Evolutionary conservation across 768 basidiomycete species (phyloP).

Genomic region (Podaxis pistillaris): DNA sequence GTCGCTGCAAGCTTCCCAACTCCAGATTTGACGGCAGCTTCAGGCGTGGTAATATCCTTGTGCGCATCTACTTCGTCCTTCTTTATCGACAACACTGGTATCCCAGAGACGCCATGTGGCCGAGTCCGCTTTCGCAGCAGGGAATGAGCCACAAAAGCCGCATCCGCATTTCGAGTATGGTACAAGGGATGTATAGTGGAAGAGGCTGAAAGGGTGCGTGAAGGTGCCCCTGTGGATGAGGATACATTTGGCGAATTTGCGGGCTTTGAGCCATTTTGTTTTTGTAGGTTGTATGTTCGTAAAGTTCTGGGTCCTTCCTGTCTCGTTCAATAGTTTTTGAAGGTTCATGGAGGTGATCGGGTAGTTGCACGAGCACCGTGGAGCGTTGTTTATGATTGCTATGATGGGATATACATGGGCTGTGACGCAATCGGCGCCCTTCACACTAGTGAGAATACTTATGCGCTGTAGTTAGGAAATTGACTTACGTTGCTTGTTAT

Average conservation of each 20-base stretch:
- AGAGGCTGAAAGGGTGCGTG: constrained; percentile 19
- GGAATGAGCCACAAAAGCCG: background rate
- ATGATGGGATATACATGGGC: constrained; percentile 90
- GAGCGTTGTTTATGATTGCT: constrained; percentile 74
- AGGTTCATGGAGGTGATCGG: background rate
- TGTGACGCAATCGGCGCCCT: constrained; percentile 90
- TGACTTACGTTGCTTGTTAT: background rate
- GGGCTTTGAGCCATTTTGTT: constrained; percentile 75
- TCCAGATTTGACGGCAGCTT: background rate
- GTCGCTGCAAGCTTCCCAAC: background rate
- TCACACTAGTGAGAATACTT: constrained; percentile 62
- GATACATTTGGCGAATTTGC: constrained; percentile 65
- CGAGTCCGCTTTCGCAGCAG: background rate
- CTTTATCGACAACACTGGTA: constrained; percentile 22
- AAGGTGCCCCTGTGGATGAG: constrained; percentile 43
- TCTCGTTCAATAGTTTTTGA: background rate
- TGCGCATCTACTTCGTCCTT: background rate
- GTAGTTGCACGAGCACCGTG: constrained; percentile 74
- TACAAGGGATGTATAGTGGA: constrained; percentile 15
- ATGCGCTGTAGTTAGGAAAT: background rate
- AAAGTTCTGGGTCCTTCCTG: constrained; percentile 66
- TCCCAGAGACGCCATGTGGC: constrained; percentile 28
- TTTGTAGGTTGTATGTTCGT: constrained; percentile 78
- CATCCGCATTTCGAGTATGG: constrained; percentile 1
- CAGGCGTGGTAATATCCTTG: background rate